Conservation (phyloP, 768 basidiomycete genomes). For the Auriscalpium orientale region DNA sequence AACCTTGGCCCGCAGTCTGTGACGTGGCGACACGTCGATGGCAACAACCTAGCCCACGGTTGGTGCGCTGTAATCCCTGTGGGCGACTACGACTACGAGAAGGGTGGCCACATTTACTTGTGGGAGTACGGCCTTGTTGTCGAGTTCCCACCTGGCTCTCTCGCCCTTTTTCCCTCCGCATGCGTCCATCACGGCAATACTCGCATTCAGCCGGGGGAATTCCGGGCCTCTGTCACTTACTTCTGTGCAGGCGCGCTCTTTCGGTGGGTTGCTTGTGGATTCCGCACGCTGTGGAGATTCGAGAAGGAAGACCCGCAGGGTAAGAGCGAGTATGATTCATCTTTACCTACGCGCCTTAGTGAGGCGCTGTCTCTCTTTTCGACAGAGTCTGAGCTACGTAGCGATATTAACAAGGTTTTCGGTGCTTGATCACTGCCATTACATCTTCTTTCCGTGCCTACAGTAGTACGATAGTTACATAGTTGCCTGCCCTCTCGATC, state of each 20-base stretch:
- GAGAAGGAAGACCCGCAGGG: not conserved
- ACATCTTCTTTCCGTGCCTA: not conserved
- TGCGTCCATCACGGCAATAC: not conserved
- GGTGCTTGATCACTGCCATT: not conserved
- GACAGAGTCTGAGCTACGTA: not conserved
- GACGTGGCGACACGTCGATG: slow-evolving; percentile 20
- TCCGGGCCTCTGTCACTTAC: not conserved
- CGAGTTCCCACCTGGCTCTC: not conserved
- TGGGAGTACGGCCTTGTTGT: slow-evolving; percentile 20
- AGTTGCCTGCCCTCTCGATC: not conserved
- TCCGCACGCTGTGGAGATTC: not conserved
- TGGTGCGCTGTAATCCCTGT: slow-evolving; percentile 26
- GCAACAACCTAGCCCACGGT: slow-evolving; percentile 24
- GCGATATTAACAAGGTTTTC: not conserved
- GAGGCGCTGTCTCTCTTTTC: not conserved
- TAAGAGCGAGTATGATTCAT: not conserved
- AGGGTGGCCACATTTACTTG: slow-evolving; percentile 27
- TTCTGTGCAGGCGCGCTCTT: not conserved
- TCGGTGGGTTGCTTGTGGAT: not conserved
- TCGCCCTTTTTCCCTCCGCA: not conserved
- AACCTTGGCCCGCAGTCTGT: slow-evolving; percentile 22
- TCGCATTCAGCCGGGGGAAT: not conserved
- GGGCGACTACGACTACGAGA: slow-evolving; percentile 21
- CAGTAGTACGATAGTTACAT: not conserved
- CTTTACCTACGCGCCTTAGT: not conserved